Conservation (phyloP, 2,329 filamentous ascomycete species). For the Didymella pomorum region DNA sequence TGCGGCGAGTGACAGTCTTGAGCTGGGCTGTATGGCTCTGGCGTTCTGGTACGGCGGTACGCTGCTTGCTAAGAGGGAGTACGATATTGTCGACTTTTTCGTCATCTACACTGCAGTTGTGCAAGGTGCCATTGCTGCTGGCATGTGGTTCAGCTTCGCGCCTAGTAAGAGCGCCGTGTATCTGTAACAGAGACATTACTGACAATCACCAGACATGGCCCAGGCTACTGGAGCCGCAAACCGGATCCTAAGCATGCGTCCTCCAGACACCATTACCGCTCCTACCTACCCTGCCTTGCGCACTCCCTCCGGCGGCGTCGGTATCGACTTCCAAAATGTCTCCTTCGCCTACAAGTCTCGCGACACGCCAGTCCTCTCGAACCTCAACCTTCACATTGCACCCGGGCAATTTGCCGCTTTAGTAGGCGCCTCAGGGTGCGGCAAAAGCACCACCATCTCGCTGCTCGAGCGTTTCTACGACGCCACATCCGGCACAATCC, state of each 20-base stretch:
- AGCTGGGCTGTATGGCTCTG: slow-evolving; percentile 69
- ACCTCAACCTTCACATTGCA: slow-evolving; percentile 55
- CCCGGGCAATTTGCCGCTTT: slow-evolving; percentile 75
- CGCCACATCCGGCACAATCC: slow-evolving; percentile 77
- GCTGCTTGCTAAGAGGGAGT: slow-evolving; percentile 56
- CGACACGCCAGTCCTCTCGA: slow-evolving; percentile 69
- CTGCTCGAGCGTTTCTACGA: slow-evolving; percentile 96
- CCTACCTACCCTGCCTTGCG: slow-evolving; percentile 23
- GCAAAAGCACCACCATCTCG: slow-evolving; percentile 92
- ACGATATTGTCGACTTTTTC: slow-evolving; percentile 59
- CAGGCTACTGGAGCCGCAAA: slow-evolving; percentile 50
- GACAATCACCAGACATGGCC: slow-evolving; percentile 39
- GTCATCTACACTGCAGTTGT: slow-evolving; percentile 63
- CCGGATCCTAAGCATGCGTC: slow-evolving; percentile 48
- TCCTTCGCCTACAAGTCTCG: slow-evolving; percentile 93
- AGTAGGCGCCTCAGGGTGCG: slow-evolving; percentile 79
- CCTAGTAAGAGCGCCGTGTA: slow-evolving; percentile 48
- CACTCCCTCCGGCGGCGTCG: slow-evolving; percentile 26
- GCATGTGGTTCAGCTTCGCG: slow-evolving; percentile 55
- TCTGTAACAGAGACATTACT: neutral
- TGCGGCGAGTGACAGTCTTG: slow-evolving; percentile 72
- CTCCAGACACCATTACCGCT: slow-evolving; percentile 19
- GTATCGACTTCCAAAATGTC: slow-evolving; percentile 88
- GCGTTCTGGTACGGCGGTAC: slow-evolving; percentile 62
- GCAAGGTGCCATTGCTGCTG: slow-evolving; percentile 52